Evolutionary conservation across 495 filamentous ascomycete species (phyloP).

Genomic region (Daldinia vernicosa): DNA sequence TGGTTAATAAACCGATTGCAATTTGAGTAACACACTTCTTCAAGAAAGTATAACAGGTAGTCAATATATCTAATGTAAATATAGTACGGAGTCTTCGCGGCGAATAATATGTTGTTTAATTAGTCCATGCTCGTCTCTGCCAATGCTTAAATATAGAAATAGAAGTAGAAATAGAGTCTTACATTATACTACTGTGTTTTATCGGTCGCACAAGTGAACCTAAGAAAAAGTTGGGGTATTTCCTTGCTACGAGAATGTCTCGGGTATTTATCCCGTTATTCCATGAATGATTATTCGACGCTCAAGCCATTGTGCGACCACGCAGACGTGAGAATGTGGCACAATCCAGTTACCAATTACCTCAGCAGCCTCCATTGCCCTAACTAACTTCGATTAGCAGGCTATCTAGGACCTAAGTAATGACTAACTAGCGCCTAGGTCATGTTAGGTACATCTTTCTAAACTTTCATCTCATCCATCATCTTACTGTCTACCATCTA

Average conservation of each 20-base stretch:
- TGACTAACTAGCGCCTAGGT: too few relatives aligned
- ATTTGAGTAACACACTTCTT: too few relatives aligned
- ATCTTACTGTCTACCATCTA: too few relatives aligned
- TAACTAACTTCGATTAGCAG: too few relatives aligned
- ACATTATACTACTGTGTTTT: background rate
- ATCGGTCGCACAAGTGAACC: background rate
- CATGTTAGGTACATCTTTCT: too few relatives aligned
- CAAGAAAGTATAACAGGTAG: too few relatives aligned
- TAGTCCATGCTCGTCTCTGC: background rate
- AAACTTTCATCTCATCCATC: too few relatives aligned
- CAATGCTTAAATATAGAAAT: constrained; percentile 1
- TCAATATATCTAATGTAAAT: background rate
- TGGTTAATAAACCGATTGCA: background rate
- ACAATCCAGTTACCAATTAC: background rate
- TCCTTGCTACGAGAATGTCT: background rate
- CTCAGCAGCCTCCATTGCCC: too few relatives aligned
- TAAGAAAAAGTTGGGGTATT: background rate
- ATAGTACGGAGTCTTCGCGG: background rate
- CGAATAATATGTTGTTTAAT: background rate
- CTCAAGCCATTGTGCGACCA: constrained; percentile 9
- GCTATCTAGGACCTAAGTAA: too few relatives aligned
- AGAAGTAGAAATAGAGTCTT: background rate
- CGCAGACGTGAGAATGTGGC: constrained; percentile 3
- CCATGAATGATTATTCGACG: constrained; percentile 5
- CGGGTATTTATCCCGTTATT: background rate